Evolutionary conservation across 768 basidiomycete species (phyloP).

Genomic region (Psilocybe cyanescens): DNA sequence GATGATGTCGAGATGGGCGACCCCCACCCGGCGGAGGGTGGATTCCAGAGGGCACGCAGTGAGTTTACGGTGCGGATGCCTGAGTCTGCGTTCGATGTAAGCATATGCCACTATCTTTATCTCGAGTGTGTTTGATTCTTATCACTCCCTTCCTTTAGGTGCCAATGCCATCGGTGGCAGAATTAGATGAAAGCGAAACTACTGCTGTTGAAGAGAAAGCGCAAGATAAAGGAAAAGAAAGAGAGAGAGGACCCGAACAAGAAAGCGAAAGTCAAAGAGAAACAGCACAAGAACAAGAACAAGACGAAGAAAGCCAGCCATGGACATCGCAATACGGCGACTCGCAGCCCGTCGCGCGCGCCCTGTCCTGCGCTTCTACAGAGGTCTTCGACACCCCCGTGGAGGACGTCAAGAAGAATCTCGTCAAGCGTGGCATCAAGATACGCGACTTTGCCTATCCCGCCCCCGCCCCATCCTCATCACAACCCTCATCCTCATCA

Average conservation of each 20-base stretch:
- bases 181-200: too few relatives aligned
- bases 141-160: too few relatives aligned
- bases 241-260: too few relatives aligned
- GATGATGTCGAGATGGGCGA: background rate
- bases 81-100: background rate
- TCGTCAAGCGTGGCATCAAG: constrained; percentile 38
- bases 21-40: background rate
- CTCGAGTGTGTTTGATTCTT: too few relatives aligned
- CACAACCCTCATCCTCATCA: background rate
- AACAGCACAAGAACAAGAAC: too few relatives aligned
- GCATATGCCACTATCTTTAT: too few relatives aligned
- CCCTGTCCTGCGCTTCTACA: constrained; percentile 37
- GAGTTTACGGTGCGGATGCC: background rate
- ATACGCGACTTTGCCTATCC: constrained; percentile 44
- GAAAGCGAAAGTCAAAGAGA: too few relatives aligned
- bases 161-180: too few relatives aligned
- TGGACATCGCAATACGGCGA: background rate
- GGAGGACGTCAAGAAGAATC: constrained; percentile 31
- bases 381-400: constrained; percentile 41
- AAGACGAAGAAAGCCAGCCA: background rate
- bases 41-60: background rate
- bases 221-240: too few relatives aligned
- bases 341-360: constrained; percentile 1
- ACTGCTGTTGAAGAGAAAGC: too few relatives aligned
- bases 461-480: background rate